phyloP scores from a whole-genome alignment of 164 flowering plant species.

The Euptelea pleiosperma region DNA sequence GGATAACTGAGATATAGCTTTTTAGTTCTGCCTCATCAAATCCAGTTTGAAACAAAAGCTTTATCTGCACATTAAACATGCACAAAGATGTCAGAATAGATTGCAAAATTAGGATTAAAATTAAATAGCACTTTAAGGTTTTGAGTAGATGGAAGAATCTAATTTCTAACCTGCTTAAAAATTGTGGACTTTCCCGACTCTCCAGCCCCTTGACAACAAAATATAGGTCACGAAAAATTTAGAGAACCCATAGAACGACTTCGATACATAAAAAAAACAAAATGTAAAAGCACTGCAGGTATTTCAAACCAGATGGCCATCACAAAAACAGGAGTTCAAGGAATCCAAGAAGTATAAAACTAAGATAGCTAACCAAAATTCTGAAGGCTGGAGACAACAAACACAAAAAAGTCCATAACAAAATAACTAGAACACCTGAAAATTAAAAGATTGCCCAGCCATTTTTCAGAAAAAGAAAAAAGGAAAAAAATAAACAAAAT shows the following conservation, averaged over 20 bases:
- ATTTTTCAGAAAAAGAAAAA: no score
- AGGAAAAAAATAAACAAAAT: no score
- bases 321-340: no score
- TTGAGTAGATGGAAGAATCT: neutral
- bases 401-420: no score
- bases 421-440: no score
- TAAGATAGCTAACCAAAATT: no score
- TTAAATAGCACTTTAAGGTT: neutral
- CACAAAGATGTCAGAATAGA: conserved; percentile 5
- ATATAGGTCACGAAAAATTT: conserved; percentile 1
- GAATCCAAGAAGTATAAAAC: no score
- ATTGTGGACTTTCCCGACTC: conserved; percentile 98
- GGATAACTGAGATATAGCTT: conserved; percentile 83
- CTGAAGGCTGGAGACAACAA: no score
- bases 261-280: no score
- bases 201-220: conserved; percentile 67
- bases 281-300: no score
- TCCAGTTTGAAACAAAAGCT: conserved; percentile 92
- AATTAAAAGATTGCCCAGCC: no score
- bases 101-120: neutral
- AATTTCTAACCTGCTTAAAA: conserved; percentile 81
- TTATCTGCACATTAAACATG: conserved; percentile 58
- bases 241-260: conserved; percentile 2
- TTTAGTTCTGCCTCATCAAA: conserved; percentile 87
- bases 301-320: no score